Base-by-base conservation (phyloP, 106 monocot genomes). In the Narthecium ossifragum region DNA sequence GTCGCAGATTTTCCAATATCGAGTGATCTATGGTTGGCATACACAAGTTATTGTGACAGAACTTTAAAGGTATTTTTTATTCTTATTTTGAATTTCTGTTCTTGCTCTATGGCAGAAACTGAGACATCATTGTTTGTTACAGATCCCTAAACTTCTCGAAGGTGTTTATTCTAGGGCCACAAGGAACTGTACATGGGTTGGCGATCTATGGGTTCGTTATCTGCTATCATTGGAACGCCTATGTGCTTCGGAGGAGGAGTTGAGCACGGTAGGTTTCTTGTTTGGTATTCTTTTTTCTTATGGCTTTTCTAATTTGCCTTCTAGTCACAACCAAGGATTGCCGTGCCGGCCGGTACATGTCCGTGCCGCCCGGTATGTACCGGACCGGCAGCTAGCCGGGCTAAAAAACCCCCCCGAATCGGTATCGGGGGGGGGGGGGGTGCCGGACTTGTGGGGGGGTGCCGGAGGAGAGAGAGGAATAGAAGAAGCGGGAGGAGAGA, bases 181-280 rank as follows among this genome's bases (percentile, higher is more conserved):
- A 36, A 84, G 84, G 66, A 98, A 98, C 46, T 98, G 90, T 55
- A 53, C 81, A 15, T 98, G 96, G 96, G 66, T 98, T 52, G 77
- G 81, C 29, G 76, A 79, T 65, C 73, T 98, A 41, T 98, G 96
- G 96, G 78, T 81, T 50, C 70, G 62, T 29, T 84, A 84, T 52
- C 51, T 98, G 73, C 73, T 90, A 21, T 67, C 96, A 33, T 70
- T 98, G 55, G 96, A 98, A 66, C 96, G 90, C 40, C 15, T 79
- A 18, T 55, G 57, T 73, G 78, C 90, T 46, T 81, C 86, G 27
- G 90, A 91, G 47, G 54, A 84, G 49, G 90, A 98, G 51, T 39
- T 90, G 22, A 71, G 55, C 50, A 46, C 51, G 60, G 93, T 93
- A 85, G 26, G 80, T 74, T 75, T 54, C 36, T 41, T 39, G 14